Evolutionary conservation across 345 rosid species (phyloP).

Genomic region (Pelargonium nanum): DNA sequence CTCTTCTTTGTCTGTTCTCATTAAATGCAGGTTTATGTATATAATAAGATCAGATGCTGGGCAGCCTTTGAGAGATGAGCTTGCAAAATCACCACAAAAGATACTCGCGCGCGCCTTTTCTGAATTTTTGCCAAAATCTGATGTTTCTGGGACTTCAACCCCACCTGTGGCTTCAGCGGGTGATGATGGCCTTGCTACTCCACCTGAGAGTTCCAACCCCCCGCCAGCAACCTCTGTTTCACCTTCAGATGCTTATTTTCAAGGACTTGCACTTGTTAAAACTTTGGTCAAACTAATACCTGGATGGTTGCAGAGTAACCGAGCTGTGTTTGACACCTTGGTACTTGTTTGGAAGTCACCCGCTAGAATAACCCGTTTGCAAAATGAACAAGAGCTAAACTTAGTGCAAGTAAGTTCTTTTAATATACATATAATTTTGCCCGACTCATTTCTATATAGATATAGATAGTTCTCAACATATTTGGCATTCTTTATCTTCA

Average conservation of each 20-base stretch:
- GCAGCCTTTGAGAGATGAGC: conserved; percentile 93
- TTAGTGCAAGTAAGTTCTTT: conserved; percentile 65
- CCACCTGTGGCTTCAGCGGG: conserved; percentile 45
- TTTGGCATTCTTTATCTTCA: too few species aligned
- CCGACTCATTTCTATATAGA: too few species aligned
- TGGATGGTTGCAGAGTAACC: conserved; percentile 85
- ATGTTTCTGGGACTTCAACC: conserved; percentile 46
- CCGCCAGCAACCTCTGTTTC: conserved; percentile 32
- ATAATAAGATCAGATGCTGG: conserved; percentile 91
- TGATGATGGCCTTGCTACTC: conserved; percentile 53
- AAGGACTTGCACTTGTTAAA: conserved; percentile 86
- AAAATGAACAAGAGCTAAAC: conserved; percentile 85
- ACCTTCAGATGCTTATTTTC: conserved; percentile 77
- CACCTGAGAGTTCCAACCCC: conserved; percentile 43
- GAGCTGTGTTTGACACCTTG: conserved; percentile 70
- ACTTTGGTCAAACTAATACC: conserved; percentile 82
- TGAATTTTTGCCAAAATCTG: conserved; percentile 62
- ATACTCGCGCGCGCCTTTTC: conserved; percentile 83
- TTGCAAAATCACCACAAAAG: conserved; percentile 86
- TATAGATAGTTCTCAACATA: too few species aligned
- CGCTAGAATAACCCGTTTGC: conserved; percentile 78
- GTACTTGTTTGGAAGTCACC: conserved; percentile 92
- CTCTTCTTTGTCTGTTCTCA: background rate
- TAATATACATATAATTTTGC: background rate
- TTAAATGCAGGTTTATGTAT: conserved; percentile 77